Base-by-base conservation (phyloP, 805 yeast genomes). In the Ogataea populi-albae region DNA sequence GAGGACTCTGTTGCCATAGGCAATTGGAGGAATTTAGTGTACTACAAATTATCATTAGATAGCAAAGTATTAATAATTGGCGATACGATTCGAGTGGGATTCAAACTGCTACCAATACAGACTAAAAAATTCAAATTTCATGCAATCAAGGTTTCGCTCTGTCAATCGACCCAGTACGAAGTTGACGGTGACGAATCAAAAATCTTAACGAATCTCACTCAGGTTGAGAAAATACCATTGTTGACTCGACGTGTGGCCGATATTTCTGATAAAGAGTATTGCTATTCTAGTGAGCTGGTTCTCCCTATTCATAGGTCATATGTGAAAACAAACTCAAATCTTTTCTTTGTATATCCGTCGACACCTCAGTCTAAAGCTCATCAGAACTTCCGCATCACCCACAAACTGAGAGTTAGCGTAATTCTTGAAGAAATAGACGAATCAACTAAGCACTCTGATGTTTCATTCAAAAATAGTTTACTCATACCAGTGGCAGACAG, bases 21-120 rank as follows among this genome's bases (percentile, higher is more conserved):
- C 6, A 54, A 45, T 26, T 61, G 65, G 65, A 50, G 64, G 46
- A 40, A 57, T 22, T 32, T 58, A 26, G 34, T 52, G 9, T 42
- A 38, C 14, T 61, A 59, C 39, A 44, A 51, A 33, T 29, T 58
- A 19, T 11, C 39, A 1, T 28, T 57, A 7, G 35, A 43, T 11
- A 43, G 40, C 32, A 50, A 48, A 32, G 26, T 35, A 4, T 14
- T 54, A 6, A 37, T 40, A 8, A 35, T 61, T 6, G 55, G 49
- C 5, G 40, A 41, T 9, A 8, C 22, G 9, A 23, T 56, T 4
- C 30, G 28, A 11, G 29, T 53, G 11, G 29, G 34, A 3, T 35
- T 55, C 15, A 51, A 49, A 28, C 15, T 58, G 5, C 27, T 50
- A 14, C 65, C 65, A 3, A 40, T 58, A 6, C n/a, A 39, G 4